Conservation (phyloP, 495 filamentous ascomycete species). For the Lentithecium fluviatile region DNA sequence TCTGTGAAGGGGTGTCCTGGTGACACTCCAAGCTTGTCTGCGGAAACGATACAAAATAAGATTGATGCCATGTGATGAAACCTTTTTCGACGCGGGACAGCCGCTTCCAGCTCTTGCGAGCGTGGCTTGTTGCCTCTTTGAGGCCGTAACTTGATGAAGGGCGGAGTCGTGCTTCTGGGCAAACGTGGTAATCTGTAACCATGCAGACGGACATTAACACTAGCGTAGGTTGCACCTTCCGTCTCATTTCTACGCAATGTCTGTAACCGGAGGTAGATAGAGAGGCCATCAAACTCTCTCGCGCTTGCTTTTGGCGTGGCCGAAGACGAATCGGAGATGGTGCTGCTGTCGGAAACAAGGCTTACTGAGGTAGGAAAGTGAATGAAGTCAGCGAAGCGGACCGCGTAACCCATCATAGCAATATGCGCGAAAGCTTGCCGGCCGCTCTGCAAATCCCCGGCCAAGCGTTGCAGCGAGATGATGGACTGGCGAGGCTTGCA, state of each 20-base stretch:
- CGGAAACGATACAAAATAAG: background rate
- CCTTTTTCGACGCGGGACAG: constrained; percentile 10
- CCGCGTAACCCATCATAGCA: background rate
- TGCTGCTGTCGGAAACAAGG: too few relatives aligned
- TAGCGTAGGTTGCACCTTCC: too few relatives aligned
- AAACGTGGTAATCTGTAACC: constrained; percentile 19
- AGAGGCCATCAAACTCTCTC: background rate
- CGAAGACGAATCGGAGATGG: too few relatives aligned
- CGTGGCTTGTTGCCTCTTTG: constrained; percentile 14
- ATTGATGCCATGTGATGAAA: constrained; percentile 5
- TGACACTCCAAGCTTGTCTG: too few relatives aligned
- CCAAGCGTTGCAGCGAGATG: constrained; percentile 6
- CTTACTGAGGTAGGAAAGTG: too few relatives aligned
- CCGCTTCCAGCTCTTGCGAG: constrained; percentile 14
- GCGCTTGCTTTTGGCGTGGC: background rate
- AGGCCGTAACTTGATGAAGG: background rate
- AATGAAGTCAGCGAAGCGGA: background rate
- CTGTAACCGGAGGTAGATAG: too few relatives aligned
- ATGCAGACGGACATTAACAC: constrained; percentile 1
- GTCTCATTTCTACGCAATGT: too few relatives aligned
- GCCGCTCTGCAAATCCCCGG: background rate
- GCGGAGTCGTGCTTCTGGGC: constrained; percentile 12
- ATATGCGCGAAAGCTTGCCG: background rate
- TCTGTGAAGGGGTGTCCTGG: too few relatives aligned
- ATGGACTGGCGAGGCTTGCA: constrained; percentile 26